These are phyloP conservation scores for Syzygium syzygioides DNA, from an alignment of 441 rosid genomes.

Conservation along the genomic window DNA sequence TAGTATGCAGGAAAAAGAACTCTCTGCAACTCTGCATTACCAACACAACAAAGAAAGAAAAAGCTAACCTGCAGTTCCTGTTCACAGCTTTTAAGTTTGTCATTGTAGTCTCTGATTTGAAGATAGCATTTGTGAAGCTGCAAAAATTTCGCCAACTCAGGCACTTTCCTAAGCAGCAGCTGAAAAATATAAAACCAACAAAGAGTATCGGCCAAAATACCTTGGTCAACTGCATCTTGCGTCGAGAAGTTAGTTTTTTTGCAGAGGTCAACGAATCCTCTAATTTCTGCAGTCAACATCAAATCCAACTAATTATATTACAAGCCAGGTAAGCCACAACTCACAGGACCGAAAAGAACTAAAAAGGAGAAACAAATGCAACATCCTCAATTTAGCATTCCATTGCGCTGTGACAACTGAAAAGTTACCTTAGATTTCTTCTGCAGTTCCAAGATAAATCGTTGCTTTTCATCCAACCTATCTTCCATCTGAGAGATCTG, in stretches of 20 bases:
- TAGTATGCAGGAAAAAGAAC: not conserved
- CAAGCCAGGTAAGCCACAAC: slow-evolving; percentile 2
- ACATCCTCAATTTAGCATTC: not conserved
- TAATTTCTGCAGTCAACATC: slow-evolving; percentile 45
- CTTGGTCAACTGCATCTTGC: slow-evolving; percentile 51
- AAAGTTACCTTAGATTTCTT: slow-evolving; percentile 49
- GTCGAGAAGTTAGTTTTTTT: slow-evolving; percentile 56
- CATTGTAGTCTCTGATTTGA: slow-evolving; percentile 55
- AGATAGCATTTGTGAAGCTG: slow-evolving; percentile 60
- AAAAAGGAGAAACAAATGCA: not conserved
- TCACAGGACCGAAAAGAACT: not conserved
- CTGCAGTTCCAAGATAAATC: slow-evolving; percentile 43
- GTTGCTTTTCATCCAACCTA: slow-evolving; percentile 40
- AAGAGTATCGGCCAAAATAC: slow-evolving; percentile 17
- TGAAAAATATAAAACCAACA: not conserved
- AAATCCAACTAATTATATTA: slow-evolving; percentile 16
- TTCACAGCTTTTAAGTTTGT: slow-evolving; percentile 58
- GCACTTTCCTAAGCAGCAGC: slow-evolving; percentile 2
- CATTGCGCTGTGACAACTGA: not conserved
- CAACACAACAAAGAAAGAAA: not conserved
- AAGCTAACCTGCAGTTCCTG: slow-evolving; percentile 69
- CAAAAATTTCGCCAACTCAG: slow-evolving; percentile 12
- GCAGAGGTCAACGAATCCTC: slow-evolving; percentile 62
- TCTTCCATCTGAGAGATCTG: slow-evolving; percentile 55
- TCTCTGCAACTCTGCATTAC: not conserved